Evolutionary conservation across 2,329 filamentous ascomycete species (phyloP).

Genomic region (Exophiala aquamarina): DNA sequence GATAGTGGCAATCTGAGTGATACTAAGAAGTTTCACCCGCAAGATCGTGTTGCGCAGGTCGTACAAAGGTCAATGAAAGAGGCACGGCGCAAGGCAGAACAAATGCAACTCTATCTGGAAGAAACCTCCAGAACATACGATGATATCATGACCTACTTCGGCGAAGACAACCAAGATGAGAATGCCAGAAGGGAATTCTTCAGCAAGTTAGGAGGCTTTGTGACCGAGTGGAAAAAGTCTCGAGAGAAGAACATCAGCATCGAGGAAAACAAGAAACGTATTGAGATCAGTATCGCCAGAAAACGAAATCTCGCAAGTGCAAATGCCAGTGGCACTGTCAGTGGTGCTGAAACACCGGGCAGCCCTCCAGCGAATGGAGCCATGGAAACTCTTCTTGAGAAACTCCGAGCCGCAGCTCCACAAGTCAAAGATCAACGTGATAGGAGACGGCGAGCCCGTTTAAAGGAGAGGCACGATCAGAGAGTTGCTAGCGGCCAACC

Average conservation of each 20-base stretch:
- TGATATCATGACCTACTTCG: constrained; percentile 95
- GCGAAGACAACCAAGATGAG: constrained; percentile 88
- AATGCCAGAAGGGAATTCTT: constrained; percentile 96
- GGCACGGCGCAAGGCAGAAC: constrained; percentile 89
- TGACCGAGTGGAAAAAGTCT: constrained; percentile 94
- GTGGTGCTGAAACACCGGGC: constrained; percentile 24
- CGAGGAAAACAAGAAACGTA: constrained; percentile 80
- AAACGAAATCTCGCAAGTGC: constrained; percentile 63
- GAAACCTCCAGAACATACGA: constrained; percentile 90
- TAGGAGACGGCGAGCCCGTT: constrained; percentile 76
- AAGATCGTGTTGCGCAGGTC: constrained; percentile 89
- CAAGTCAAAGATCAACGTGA: constrained; percentile 88
- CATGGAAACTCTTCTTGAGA: constrained; percentile 95
- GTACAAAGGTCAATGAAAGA: constrained; percentile 97
- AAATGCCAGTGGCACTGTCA: constrained; percentile 38
- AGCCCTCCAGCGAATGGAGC: constrained; percentile 78
- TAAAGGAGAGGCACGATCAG: constrained; percentile 89
- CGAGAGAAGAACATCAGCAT: constrained; percentile 83
- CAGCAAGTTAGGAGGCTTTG: constrained; percentile 83
- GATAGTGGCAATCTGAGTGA: constrained; percentile 94
- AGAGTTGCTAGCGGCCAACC: constrained; percentile 86
- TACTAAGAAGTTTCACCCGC: constrained; percentile 95
- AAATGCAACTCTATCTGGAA: constrained; percentile 89
- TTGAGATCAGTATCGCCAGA: constrained; percentile 89
- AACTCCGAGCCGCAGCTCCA: constrained; percentile 87